These are phyloP conservation scores for Scleromitrula shiraiana DNA, from an alignment of 2,329 filamentous ascomycete species.

Conservation along the genomic window DNA sequence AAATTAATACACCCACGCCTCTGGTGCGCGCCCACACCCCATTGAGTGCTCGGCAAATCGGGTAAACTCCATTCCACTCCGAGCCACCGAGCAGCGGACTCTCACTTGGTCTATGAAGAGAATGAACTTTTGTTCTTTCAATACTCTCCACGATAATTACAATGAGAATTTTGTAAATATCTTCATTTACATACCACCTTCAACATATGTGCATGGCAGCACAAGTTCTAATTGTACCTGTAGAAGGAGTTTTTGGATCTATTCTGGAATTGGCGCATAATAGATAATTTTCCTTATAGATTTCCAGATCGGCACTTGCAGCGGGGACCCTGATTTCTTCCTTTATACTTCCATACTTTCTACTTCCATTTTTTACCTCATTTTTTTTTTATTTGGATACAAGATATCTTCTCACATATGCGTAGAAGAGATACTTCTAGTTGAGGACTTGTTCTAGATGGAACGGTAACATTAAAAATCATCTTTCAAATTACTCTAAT, in stretches of 20 bases:
- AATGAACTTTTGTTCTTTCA: not conserved
- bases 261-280: not conserved
- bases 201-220: not conserved
- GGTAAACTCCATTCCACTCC: not conserved
- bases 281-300: not conserved
- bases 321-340: constrained; percentile 1
- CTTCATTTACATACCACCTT: not conserved
- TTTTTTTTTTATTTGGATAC: no score
- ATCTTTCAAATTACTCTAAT: not conserved
- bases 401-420: not conserved
- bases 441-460: constrained; percentile 6
- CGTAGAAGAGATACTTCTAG: not conserved
- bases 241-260: not conserved
- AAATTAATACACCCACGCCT: not conserved
- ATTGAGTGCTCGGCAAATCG: no score
- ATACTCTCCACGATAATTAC: not conserved
- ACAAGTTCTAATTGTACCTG: not conserved
- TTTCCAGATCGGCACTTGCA: not conserved
- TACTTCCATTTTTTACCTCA: constrained; percentile 3
- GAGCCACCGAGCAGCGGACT: no score
- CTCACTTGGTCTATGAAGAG: no score
- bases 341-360: not conserved
- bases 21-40: no score
- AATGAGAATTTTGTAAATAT: no score
- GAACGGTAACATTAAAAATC: not conserved